phyloP scores from a whole-genome alignment of 257 asterid species.

The Fraxinus anomala region DNA sequence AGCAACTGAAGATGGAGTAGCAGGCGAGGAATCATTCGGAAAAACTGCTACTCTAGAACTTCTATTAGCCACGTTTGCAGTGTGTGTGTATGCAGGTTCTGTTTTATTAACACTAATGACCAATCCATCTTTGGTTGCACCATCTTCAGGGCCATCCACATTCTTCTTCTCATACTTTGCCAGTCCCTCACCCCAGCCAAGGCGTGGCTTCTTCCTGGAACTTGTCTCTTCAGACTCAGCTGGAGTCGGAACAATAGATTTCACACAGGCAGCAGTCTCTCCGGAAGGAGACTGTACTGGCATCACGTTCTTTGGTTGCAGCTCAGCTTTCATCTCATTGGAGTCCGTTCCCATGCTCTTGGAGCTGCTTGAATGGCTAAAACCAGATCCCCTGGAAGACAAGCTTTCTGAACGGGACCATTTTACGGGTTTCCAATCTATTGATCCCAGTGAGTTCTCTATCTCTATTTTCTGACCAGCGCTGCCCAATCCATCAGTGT shows the following conservation, averaged over 20 bases:
- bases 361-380: constrained; percentile 55
- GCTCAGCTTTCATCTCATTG: constrained; percentile 41
- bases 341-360: constrained; percentile 53
- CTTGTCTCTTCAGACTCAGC: constrained; percentile 51
- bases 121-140: constrained; percentile 36
- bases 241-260: constrained; percentile 38
- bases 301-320: constrained; percentile 32
- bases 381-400: constrained; percentile 55
- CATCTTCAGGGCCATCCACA: constrained; percentile 74
- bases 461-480: constrained; percentile 52
- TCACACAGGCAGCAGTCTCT: constrained; percentile 42
- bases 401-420: constrained; percentile 63
- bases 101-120: constrained; percentile 38
- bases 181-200: constrained; percentile 98
- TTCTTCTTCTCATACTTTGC: constrained; percentile 95
- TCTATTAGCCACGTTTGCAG: constrained; percentile 46
- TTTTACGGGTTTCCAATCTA: constrained; percentile 62
- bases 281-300: constrained; percentile 36
- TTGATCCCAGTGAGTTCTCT: constrained; percentile 55
- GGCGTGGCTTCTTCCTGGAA: constrained; percentile 93
- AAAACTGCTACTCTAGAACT: constrained; percentile 57
- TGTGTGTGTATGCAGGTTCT: constrained; percentile 45
- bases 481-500: constrained; percentile 35
- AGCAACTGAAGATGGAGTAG: constrained; percentile 79
- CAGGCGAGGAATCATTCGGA: constrained; percentile 65